Percentiles rank a stretch among this genome's conserved stretches.
phyloP scores from a whole-genome alignment of 371 early-diverging fungal species.

The Actinomortierella ambigua region DNA sequence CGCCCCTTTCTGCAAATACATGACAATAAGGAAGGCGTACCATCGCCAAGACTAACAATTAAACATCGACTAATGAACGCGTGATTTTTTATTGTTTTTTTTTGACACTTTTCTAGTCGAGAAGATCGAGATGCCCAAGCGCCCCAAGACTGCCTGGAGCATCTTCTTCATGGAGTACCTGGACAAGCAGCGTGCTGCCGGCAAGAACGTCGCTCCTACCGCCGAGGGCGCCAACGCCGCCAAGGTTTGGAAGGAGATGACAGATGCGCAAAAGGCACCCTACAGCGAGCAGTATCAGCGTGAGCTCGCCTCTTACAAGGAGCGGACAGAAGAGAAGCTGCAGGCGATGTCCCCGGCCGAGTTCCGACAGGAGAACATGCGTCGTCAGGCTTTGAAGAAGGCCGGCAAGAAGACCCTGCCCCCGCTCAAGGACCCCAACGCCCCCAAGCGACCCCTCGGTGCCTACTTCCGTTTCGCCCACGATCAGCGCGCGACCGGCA shows the following conservation, averaged over 20 bases:
- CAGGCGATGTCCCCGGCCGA: slow-evolving; percentile 55
- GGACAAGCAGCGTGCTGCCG: slow-evolving; percentile 30
- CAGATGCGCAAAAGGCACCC: slow-evolving; percentile 16
- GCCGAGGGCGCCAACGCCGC: slow-evolving; percentile 23
- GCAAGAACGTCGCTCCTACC: slow-evolving; percentile 35
- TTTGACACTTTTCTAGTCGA: too few relatives aligned
- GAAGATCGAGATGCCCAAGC: slow-evolving; percentile 48
- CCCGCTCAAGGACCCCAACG: slow-evolving; percentile 63
- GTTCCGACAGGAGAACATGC: slow-evolving; percentile 53
- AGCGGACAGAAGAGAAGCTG: slow-evolving; percentile 45
- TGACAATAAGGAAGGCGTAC: too few relatives aligned
- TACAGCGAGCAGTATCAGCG: slow-evolving; percentile 46
- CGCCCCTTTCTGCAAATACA: too few relatives aligned
- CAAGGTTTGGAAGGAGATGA: slow-evolving; percentile 26
- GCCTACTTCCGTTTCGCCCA: slow-evolving; percentile 50
- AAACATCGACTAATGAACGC: too few relatives aligned
- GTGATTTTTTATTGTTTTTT: too few relatives aligned
- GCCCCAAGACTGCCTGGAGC: slow-evolving; percentile 58
- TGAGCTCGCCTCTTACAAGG: slow-evolving; percentile 34
- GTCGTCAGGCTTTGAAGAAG: slow-evolving; percentile 45
- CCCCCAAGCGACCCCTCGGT: slow-evolving; percentile 60
- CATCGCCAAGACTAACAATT: too few relatives aligned
- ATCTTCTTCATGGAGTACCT: slow-evolving; percentile 52
- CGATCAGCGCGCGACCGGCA: slow-evolving; percentile 42
- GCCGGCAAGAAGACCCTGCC: slow-evolving; percentile 49